Base-by-base conservation (phyloP, 2,329 filamentous ascomycete species). In the Escovopsis sp. region DNA sequence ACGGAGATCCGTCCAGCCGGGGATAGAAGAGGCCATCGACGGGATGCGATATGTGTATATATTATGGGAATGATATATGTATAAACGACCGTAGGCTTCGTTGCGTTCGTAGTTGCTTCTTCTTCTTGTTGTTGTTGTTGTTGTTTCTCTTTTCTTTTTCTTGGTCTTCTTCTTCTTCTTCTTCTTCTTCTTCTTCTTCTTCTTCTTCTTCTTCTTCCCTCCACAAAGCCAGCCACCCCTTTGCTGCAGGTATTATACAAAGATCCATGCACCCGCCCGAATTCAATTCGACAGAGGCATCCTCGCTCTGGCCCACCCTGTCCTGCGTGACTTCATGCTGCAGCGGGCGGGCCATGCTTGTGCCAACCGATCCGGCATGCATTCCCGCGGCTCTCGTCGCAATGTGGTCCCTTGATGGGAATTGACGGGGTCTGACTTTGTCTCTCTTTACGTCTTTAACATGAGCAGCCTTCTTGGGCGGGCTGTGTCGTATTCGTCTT, bases 401-500 rank as follows among this genome's bases (percentile, higher is more conserved):
- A 30, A 30, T 9, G 27, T 30, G 27, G 27, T 30, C 27, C 27
- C 27, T 9, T 30, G 8, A 8, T 30, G 27, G 8, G 11, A 30
- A 30, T 30, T 3, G 27, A 30, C 11, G 11, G 27, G 8, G 27
- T 9, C 11, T 30, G 11, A 30, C 11, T 5, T 30, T 9, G 27
- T 11, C 11, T 30, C 1, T 25, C 36, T 12, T 33, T 30, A 7
- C 27, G 27, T 30, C 27, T 9, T 30, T 55, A 65, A 51, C 60
- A 65, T 46, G 61, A 55, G 60, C 83, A 88, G 44, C 80, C 78
- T 47, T 87, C 81, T 62, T 88, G 84, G 56, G 71, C 72, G 48
- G 76, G 66, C 45, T 77, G 74, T 51, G 75, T 72, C 42, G 75
- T 75, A 63, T 78, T 85, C 57, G 87, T 88, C 65, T 89, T 91